These are phyloP conservation scores for Malassezia japonica DNA, from an alignment of 1,284 basidiomycete species.

Conservation along the genomic window DNA sequence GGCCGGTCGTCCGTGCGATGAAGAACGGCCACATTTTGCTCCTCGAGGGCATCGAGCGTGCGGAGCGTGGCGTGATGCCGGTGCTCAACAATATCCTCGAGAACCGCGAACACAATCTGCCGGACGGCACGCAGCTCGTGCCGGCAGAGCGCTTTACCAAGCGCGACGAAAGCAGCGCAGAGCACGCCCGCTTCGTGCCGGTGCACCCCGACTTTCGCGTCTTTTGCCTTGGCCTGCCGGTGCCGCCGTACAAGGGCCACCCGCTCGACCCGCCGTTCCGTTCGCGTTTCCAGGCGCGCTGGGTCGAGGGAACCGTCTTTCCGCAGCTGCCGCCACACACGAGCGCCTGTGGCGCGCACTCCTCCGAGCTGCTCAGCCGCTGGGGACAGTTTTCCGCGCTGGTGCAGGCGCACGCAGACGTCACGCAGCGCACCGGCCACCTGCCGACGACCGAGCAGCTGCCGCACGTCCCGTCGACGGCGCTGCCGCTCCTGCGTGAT, in stretches of 20 bases:
- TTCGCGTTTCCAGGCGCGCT: constrained; percentile 48
- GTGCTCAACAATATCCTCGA: constrained; percentile 50
- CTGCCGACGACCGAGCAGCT: constrained; percentile 37
- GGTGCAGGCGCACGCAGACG: constrained; percentile 29
- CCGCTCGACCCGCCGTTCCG: constrained; percentile 50
- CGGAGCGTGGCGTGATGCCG: constrained; percentile 45
- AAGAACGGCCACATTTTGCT: constrained; percentile 48
- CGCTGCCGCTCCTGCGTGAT: constrained; percentile 34
- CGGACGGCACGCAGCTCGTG: constrained; percentile 49
- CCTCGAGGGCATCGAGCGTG: constrained; percentile 49
- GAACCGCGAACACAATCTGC: constrained; percentile 45
- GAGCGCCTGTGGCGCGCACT: constrained; percentile 1
- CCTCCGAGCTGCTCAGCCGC: constrained; percentile 25
- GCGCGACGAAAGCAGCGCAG: constrained; percentile 21
- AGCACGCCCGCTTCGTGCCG: constrained; percentile 38
- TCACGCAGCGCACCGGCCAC: constrained; percentile 30
- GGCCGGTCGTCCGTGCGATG: constrained; percentile 48
- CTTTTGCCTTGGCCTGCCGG: constrained; percentile 46
- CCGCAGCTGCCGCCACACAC: constrained; percentile 20
- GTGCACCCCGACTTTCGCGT: constrained; percentile 49
- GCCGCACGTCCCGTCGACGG: constrained; percentile 39
- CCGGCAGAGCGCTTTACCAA: constrained; percentile 42
- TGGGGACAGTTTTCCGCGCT: constrained; percentile 33
- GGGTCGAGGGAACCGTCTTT: constrained; percentile 42
- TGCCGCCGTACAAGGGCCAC: constrained; percentile 48